Base-by-base conservation (phyloP, 2,329 filamentous ascomycete genomes). In the Rutstroemia sydowiana region DNA sequence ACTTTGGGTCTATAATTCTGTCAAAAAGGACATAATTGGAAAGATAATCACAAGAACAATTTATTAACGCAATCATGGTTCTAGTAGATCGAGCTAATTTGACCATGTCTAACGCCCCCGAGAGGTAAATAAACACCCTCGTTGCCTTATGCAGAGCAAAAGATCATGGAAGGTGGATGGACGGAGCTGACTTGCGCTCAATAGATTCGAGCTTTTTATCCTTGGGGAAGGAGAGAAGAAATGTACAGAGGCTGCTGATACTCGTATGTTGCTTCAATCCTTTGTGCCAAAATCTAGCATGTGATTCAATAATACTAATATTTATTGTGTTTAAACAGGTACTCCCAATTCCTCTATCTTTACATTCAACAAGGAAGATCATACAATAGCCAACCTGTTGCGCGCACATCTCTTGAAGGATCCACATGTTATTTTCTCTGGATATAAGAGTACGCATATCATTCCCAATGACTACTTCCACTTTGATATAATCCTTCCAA, bases 291-390 rank as follows among this genome's bases (percentile, higher is more conserved):
- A n/a, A n/a, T n/a, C n/a, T n/a, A n/a, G n/a, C n/a, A n/a, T n/a
- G n/a, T n/a, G n/a, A n/a, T n/a, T n/a, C n/a, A n/a, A 18, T 51
- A 13, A 31, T 34, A 10, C 18, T 43, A 32, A 40, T 50, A 20
- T 48, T 42, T 21, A 16, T 45, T 55, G 18, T 53, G n/a, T 8
- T 36, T 20, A 44, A 32, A 37, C 54, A 93, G 90, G 89, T 65
- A 90, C 95, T 67, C 88, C 92, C 20, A 95, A 95, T 68, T 90
- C 88, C n/a, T 87, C 89, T 9, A 87, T 96, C 70, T 98, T 98
- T 73, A 83, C 88, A 54, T 84, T 98, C 71, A 88, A 89, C 71
- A 97, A 96, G 70, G 93, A 98, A 70, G 93, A 98, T 63, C 92
- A 96, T 72, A 96, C 92, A 1, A 80, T 98, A 23, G 93, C 85